Evolutionary conservation across 2,329 filamentous ascomycete genomes (phyloP).

Genomic region (Colletotrichum gigasporum): DNA sequence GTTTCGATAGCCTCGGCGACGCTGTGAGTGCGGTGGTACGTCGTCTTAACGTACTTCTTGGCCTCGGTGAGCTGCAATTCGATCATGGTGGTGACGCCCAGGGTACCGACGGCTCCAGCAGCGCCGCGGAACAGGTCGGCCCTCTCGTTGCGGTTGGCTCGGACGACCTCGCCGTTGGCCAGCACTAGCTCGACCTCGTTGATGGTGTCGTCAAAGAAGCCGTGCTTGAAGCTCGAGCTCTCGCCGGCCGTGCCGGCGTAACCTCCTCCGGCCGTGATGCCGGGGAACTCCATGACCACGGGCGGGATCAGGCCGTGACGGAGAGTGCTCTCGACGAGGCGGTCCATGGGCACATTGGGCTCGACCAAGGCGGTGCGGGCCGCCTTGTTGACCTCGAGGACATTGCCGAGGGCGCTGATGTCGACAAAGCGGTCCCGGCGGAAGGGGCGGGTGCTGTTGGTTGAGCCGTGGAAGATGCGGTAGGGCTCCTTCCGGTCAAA

Average conservation of each 20-base stretch:
- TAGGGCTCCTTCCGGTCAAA: slow-evolving; percentile 65
- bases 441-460: slow-evolving; percentile 75
- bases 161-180: slow-evolving; percentile 71
- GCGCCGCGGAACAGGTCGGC: slow-evolving; percentile 72
- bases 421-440: slow-evolving; percentile 62
- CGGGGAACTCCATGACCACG: slow-evolving; percentile 81
- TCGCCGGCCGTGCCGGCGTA: slow-evolving; percentile 78
- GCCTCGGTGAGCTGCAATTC: slow-evolving; percentile 72
- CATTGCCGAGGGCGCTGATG: slow-evolving; percentile 70
- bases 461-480: slow-evolving; percentile 80
- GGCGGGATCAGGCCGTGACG: slow-evolving; percentile 73
- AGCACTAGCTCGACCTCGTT: slow-evolving; percentile 74
- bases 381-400: slow-evolving; percentile 68
- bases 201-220: slow-evolving; percentile 76
- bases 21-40: slow-evolving; percentile 65
- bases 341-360: slow-evolving; percentile 81
- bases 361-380: slow-evolving; percentile 72
- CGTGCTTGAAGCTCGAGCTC: slow-evolving; percentile 74
- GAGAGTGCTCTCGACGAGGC: slow-evolving; percentile 72
- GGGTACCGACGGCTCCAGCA: slow-evolving; percentile 73
- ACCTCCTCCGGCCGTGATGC: slow-evolving; percentile 78
- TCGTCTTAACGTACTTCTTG: slow-evolving; percentile 68
- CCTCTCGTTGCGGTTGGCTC: slow-evolving; percentile 52
- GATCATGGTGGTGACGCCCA: slow-evolving; percentile 74
- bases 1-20: slow-evolving; percentile 57